Conservation (phyloP, 2,329 filamentous ascomycete genomes). For the Paecilomyces sp. region DNA sequence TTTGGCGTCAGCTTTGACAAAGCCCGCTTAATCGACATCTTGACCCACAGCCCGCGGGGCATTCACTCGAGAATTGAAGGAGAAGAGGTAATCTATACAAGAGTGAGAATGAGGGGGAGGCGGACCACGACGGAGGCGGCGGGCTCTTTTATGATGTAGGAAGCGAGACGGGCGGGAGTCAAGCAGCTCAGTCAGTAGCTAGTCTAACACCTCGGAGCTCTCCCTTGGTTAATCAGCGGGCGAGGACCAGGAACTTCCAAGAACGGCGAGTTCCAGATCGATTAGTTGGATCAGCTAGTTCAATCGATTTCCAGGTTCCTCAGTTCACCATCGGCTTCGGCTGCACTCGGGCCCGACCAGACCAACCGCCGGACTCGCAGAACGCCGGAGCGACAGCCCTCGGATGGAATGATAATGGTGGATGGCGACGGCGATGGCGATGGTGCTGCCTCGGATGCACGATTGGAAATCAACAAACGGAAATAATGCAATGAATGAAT, state of each 20-base stretch:
- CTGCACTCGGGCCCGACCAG: neutral
- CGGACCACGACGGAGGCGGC: neutral
- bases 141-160: neutral
- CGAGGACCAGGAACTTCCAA: neutral
- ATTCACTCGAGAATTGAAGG: neutral
- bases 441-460: neutral
- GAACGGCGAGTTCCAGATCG: too few species aligned
- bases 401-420: neutral
- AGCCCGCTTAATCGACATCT: slow-evolving; percentile 43
- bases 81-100: neutral
- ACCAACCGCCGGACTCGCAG: neutral
- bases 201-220: neutral
- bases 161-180: neutral
- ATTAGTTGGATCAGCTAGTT: too few species aligned
- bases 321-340: neutral
- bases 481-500: neutral
- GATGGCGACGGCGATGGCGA: neutral
- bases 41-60: slow-evolving; percentile 16
- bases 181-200: neutral
- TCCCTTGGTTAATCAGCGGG: neutral
- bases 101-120: neutral
- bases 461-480: neutral
- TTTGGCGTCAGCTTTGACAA: slow-evolving; percentile 34
- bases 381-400: neutral
- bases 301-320: neutral